A percentile compares a stretch with the other conserved stretches of the same genome.
Evolutionary conservation across 306 rosid species (phyloP).

Genomic region (Ammopiptanthus mongolicus): DNA sequence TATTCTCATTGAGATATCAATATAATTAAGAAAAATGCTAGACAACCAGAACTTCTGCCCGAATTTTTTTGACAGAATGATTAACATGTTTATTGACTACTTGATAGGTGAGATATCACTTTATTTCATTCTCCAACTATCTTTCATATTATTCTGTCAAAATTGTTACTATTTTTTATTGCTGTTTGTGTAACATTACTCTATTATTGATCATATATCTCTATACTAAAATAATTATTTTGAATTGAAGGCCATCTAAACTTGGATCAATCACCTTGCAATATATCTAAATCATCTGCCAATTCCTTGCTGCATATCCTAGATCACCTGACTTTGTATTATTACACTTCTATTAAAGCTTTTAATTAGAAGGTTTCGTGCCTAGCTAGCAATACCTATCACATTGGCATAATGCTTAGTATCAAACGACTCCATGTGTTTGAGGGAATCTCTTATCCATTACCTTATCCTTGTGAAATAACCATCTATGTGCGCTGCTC

Average conservation of each 20-base stretch:
- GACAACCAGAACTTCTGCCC: too few species aligned
- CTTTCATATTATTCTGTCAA: neutral
- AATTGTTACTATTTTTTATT: too few species aligned
- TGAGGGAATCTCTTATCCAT: neutral
- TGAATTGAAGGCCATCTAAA: neutral
- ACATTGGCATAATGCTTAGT: neutral
- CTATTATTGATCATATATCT: neutral
- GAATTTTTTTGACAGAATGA: too few species aligned
- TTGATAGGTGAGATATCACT: neutral
- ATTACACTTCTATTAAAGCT: neutral
- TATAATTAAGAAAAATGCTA: neutral
- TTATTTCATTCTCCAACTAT: neutral
- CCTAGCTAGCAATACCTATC: neutral
- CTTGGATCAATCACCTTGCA: neutral
- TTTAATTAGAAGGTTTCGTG: neutral
- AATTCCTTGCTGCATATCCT: neutral
- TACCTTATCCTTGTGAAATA: neutral
- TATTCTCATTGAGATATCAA: neutral
- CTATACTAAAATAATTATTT: neutral
- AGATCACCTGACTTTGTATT: neutral
- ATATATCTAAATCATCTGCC: conserved; percentile 13
- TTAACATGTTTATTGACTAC: neutral
- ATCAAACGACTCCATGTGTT: neutral
- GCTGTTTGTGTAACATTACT: too few species aligned
- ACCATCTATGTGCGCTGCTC: neutral